phyloP scores from a whole-genome alignment of 2,329 filamentous ascomycete species.

The Colletotrichum zoysiae region DNA sequence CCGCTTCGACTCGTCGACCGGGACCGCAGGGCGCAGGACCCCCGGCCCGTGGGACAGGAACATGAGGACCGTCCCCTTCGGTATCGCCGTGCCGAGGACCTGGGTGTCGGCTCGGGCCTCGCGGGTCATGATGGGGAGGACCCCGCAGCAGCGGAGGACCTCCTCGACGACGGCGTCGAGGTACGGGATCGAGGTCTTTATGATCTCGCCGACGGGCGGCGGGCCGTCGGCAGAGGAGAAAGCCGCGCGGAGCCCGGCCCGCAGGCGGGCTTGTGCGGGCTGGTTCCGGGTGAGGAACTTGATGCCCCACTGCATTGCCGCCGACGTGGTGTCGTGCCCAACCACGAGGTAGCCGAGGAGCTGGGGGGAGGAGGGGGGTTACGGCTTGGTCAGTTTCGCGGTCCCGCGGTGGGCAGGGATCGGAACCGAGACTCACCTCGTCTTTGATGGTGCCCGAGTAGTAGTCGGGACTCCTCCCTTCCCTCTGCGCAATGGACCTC shows the following conservation, averaged over 20 bases:
- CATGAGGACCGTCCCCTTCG: slow-evolving; percentile 45
- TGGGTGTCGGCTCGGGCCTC: slow-evolving; percentile 45
- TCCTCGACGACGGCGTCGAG: slow-evolving; percentile 49
- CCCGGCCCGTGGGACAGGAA: slow-evolving; percentile 37
- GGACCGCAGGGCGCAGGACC: slow-evolving; percentile 4
- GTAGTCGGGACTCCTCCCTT: slow-evolving; percentile 48
- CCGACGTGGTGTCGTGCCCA: slow-evolving; percentile 47
- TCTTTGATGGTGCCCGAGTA: slow-evolving; percentile 48
- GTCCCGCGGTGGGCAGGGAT: too few species aligned
- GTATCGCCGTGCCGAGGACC: slow-evolving; percentile 45
- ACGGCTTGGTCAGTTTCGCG: not conserved
- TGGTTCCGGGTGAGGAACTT: slow-evolving; percentile 44
- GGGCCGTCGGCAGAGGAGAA: slow-evolving; percentile 32
- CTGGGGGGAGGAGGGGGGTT: slow-evolving; percentile 26
- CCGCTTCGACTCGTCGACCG: slow-evolving; percentile 42
- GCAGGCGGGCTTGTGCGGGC: slow-evolving; percentile 46
- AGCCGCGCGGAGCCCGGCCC: slow-evolving; percentile 42
- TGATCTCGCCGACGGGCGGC: slow-evolving; percentile 44
- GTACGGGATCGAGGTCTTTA: slow-evolving; percentile 43
- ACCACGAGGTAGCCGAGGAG: slow-evolving; percentile 46
- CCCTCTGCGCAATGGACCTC: slow-evolving; percentile 48
- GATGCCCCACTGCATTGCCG: slow-evolving; percentile 44
- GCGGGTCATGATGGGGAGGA: slow-evolving; percentile 45
- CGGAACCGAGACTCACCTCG: slow-evolving; percentile 47
- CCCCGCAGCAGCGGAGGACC: slow-evolving; percentile 45